These are phyloP conservation scores for Lichtheimia ornata DNA, from an alignment of 371 early-diverging fungal genomes.

Conservation along the genomic window DNA sequence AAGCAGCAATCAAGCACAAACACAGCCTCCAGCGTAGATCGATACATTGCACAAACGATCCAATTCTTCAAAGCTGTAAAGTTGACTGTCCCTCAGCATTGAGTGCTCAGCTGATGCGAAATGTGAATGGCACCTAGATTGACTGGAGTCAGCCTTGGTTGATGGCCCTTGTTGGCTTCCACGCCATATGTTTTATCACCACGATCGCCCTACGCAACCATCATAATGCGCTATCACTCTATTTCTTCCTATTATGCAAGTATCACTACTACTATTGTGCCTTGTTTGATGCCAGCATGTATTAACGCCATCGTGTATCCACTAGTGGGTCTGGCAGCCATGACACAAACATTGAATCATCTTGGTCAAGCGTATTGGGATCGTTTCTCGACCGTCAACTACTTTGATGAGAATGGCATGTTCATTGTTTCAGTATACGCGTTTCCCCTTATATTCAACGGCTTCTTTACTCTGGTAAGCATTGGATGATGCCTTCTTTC, in stretches of 20 bases:
- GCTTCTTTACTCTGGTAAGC: slow-evolving; percentile 41
- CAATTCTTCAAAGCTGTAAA: slow-evolving; percentile 30
- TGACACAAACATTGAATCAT: slow-evolving; percentile 43
- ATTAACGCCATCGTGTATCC: background rate
- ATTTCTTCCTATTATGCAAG: slow-evolving; percentile 38
- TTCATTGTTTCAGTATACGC: slow-evolving; percentile 49
- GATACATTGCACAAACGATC: slow-evolving; percentile 19
- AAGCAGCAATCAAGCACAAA: background rate
- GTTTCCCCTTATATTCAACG: slow-evolving; percentile 45
- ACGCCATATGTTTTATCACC: slow-evolving; percentile 29
- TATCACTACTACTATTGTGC: background rate
- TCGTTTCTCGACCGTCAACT: slow-evolving; percentile 35
- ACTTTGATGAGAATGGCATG: slow-evolving; percentile 50
- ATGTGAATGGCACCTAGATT: slow-evolving; percentile 21
- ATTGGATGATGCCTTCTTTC: background rate
- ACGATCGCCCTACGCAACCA: slow-evolving; percentile 25
- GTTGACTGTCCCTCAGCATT: background rate
- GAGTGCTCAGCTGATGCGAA: background rate
- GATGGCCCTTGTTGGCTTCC: slow-evolving; percentile 32
- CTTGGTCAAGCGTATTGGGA: slow-evolving; percentile 36
- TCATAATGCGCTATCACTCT: slow-evolving; percentile 27
- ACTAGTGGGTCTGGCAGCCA: slow-evolving; percentile 39
- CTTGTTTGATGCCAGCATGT: background rate
- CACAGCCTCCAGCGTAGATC: slow-evolving; percentile 1
- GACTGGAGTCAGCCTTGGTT: slow-evolving; percentile 57